Conservation (phyloP, 805 yeast genomes). For the Starmerella apicola region DNA sequence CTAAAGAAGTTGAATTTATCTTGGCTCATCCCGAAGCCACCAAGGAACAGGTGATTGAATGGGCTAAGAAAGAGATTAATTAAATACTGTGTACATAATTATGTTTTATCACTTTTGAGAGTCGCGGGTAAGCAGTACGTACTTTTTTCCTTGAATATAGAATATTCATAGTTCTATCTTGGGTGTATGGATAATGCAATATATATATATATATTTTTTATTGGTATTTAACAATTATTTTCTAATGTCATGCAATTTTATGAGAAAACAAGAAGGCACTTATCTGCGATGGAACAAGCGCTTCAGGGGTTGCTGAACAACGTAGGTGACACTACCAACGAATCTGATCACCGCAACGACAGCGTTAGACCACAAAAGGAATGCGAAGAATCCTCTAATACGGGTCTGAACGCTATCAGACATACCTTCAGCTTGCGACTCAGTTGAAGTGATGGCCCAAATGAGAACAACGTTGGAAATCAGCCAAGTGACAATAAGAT, state of each 20-base stretch:
- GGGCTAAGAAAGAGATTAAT: background rate
- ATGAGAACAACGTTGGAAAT: constrained; percentile 29
- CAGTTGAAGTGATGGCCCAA: constrained; percentile 29
- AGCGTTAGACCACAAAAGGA: constrained; percentile 51
- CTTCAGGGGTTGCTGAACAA: constrained; percentile 23
- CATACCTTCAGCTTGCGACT: constrained; percentile 26
- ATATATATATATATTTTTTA: too few species aligned
- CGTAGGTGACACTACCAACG: constrained; percentile 40
- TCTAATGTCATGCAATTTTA: background rate
- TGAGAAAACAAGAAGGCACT: background rate
- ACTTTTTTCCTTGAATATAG: too few species aligned
- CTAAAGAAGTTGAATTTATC: constrained; percentile 58
- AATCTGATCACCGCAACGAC: constrained; percentile 47
- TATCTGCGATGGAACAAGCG: constrained; percentile 15
- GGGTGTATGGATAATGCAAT: too few species aligned
- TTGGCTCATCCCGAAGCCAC: constrained; percentile 52
- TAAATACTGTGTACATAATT: too few species aligned
- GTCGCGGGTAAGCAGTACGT: too few species aligned
- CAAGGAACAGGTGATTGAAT: constrained; percentile 43
- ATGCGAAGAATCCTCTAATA: constrained; percentile 32
- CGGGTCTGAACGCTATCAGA: constrained; percentile 30
- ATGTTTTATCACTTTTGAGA: too few species aligned
- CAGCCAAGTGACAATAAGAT: constrained; percentile 31
- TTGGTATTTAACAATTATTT: too few species aligned
- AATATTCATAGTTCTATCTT: too few species aligned